Base-by-base conservation (phyloP, 2,329 filamentous ascomycete species). In the Pseudogymnoascus sp. region DNA sequence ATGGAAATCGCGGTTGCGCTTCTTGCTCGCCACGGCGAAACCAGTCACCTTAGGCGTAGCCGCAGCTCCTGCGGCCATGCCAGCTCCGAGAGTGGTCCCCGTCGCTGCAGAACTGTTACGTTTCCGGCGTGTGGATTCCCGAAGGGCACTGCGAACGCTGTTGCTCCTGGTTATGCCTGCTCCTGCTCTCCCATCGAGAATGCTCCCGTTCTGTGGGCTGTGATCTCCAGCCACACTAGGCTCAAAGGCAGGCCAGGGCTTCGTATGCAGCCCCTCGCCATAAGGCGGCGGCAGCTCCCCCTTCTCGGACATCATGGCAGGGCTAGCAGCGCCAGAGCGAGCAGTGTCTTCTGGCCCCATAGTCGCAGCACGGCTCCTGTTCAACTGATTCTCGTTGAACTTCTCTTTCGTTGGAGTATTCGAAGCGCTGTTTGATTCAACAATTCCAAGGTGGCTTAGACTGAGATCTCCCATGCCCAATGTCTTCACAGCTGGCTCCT, bases 1-100 rank as follows among this genome's bases (percentile, higher is more conserved):
- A 75, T 99, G 95, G 71, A 97, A 99, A 72, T 97, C 95, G 60
- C 91, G 86, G 76, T 99, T 99, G 64, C 96, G 86, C 78, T 95
- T 97, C 75, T 96, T 96, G 74, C 90, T 96, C 60, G 95, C 95
- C 67, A 97, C 92, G 60, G 95, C 93, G 74, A 99, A 99, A 0
- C 95, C 95, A 4, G 93, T 96, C 67, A 96, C 81, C 67, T 93
- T 92, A 50, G 90, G 89, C n/a, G 87, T 84, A 62, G 83, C 84
- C n/a, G 87, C 84, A 62, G 83, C 84, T 68, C 93, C 85, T 15
- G 87, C 85, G 7, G 89, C 87, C 62, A 87, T 88, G 67, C 93
- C 87, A 1, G 88, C 88, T 42, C 81, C 85, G 38, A 80, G 81
- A 17, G 79, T 78, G n/a, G 76, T 78, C 3, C 71, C 74, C 19